phyloP scores from a whole-genome alignment of 1,284 basidiomycete species.

The Somion occarium region DNA sequence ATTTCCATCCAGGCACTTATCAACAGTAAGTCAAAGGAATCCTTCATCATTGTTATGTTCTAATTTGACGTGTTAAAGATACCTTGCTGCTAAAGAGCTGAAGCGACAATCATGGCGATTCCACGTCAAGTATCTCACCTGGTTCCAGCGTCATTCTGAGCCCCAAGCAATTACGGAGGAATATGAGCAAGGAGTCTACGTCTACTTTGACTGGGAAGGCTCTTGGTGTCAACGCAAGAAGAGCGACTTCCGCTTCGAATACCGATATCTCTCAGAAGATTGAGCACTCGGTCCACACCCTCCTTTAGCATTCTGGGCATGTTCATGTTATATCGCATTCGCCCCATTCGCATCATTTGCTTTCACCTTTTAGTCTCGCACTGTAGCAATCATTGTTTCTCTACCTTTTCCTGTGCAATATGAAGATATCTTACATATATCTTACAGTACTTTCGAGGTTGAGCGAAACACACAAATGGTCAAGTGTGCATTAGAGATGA shows the following conservation, averaged over 20 bases:
- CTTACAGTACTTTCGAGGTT: no score
- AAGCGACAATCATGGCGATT: slow-evolving; percentile 99
- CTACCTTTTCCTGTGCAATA: no score
- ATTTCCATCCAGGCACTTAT: slow-evolving; percentile 96
- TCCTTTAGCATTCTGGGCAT: slow-evolving; percentile 3
- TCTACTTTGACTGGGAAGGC: slow-evolving; percentile 97
- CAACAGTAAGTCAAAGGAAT: slow-evolving; percentile 67
- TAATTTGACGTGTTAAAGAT: slow-evolving; percentile 57
- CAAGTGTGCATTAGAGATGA: no score
- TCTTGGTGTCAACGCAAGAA: slow-evolving; percentile 99
- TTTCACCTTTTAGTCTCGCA: background rate
- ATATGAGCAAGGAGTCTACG: slow-evolving; percentile 98
- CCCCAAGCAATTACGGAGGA: slow-evolving; percentile 99
- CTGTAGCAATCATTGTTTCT: background rate
- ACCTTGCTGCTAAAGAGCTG: slow-evolving; percentile 93
- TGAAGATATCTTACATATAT: no score
- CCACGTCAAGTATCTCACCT: slow-evolving; percentile 98
- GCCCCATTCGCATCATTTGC: background rate
- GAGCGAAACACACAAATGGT: no score
- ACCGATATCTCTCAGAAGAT: slow-evolving; percentile 87
- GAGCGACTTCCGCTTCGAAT: slow-evolving; percentile 96
- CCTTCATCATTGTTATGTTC: slow-evolving; percentile 1
- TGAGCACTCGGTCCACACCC: slow-evolving; percentile 29
- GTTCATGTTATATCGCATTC: slow-evolving; percentile 3
- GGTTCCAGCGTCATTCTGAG: slow-evolving; percentile 99